phyloP scores from a whole-genome alignment of 1,284 basidiomycete species.

The Ceratobasidium sp. region DNA sequence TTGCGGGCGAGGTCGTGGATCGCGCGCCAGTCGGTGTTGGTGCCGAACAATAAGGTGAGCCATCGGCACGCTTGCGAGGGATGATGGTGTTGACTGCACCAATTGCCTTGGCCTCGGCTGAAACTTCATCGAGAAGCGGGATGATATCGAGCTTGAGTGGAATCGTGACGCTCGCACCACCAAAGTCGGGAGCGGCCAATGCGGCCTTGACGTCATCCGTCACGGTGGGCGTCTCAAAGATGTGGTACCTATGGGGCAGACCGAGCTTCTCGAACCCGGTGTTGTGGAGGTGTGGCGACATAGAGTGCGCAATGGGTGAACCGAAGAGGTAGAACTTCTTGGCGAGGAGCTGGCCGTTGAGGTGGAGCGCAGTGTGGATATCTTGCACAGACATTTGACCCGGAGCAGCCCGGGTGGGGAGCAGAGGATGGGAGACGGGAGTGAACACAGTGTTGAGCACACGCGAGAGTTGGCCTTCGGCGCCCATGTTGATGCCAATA shows the following conservation, averaged over 20 bases:
- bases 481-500: conserved; percentile 94
- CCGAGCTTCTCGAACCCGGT: conserved; percentile 83
- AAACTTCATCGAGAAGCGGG: conserved; percentile 74
- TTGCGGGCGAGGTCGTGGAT: conserved; percentile 65
- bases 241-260: conserved; percentile 78
- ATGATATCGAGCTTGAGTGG: conserved; percentile 91
- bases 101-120: conserved; percentile 79
- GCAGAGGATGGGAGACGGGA: conserved; percentile 86
- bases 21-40: conserved; percentile 94
- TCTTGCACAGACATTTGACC: conserved; percentile 90
- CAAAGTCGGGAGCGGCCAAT: conserved; percentile 76
- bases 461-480: conserved; percentile 86
- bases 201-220: conserved; percentile 69
- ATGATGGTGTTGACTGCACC: conserved; percentile 94
- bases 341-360: conserved; percentile 78
- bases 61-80: conserved; percentile 56
- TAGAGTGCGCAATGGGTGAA: conserved; percentile 84
- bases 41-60: conserved; percentile 71
- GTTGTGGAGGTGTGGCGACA: conserved; percentile 94
- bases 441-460: conserved; percentile 86
- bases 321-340: conserved; percentile 88
- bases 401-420: conserved; percentile 86
- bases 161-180: conserved; percentile 95
- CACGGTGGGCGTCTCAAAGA: conserved; percentile 77
- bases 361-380: conserved; percentile 80